Conservation (phyloP, 129 eudicot species). For the Ambrosia artemisiifolia region DNA sequence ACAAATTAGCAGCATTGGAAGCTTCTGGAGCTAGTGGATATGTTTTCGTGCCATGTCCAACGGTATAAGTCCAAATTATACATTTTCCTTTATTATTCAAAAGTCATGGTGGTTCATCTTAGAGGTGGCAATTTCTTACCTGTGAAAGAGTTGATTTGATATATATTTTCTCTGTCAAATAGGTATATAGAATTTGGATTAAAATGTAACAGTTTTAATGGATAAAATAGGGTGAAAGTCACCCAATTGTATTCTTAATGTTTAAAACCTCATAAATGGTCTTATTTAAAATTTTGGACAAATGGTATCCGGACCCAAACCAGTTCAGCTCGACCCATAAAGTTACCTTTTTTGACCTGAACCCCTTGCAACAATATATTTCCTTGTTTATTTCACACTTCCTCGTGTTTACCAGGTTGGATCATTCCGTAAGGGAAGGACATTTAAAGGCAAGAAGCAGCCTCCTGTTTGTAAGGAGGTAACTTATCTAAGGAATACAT, state of each 20-base stretch:
- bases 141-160: neutral
- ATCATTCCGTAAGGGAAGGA: constrained; percentile 56
- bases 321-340: neutral
- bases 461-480: constrained; percentile 72
- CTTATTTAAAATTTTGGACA: neutral
- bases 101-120: neutral
- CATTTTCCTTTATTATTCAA: neutral
- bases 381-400: neutral
- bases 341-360: neutral
- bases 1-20: constrained; percentile 63
- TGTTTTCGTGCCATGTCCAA: constrained; percentile 63
- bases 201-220: neutral
- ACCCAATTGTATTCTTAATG: neutral
- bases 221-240: neutral
- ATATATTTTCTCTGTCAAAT: neutral
- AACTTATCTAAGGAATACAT: neutral
- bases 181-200: neutral
- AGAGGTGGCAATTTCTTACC: neutral
- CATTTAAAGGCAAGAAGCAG: constrained; percentile 54
- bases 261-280: neutral
- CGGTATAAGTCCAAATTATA: constrained; percentile 36
- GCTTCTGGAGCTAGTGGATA: constrained; percentile 72
- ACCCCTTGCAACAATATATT: neutral
- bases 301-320: neutral
- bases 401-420: constrained; percentile 53